Evolutionary conservation across 192 early-diverging fungal genomes (phyloP).

Genomic region (Mortierella antarctica): DNA sequence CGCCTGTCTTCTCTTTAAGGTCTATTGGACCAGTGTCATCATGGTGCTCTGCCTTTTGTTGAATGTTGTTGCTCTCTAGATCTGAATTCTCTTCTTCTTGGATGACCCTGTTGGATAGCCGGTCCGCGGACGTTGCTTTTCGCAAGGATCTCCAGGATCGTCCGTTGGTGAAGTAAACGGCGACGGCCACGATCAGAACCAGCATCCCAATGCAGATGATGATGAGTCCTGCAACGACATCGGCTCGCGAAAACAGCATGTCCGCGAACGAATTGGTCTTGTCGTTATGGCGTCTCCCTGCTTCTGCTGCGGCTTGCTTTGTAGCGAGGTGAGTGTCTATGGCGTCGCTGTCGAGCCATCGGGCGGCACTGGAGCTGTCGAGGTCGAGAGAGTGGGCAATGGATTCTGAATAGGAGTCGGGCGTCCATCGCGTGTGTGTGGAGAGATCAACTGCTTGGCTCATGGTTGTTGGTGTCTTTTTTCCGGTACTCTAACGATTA

Average conservation of each 20-base stretch:
- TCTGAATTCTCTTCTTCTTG: background rate
- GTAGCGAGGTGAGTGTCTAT: background rate
- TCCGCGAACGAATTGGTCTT: background rate
- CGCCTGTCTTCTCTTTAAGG: background rate
- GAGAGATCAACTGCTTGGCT: too few relatives aligned
- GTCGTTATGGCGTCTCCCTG: background rate
- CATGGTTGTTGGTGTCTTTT: too few relatives aligned
- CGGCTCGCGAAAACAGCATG: background rate
- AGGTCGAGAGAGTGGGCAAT: background rate
- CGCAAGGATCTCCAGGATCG: constrained; percentile 1
- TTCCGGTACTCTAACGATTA: too few relatives aligned
- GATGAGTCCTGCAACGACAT: constrained; percentile 22
- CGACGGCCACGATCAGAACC: constrained; percentile 13
- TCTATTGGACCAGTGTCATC: background rate
- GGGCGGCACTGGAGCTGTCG: background rate
- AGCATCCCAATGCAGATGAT: constrained; percentile 31
- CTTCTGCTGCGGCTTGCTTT: background rate
- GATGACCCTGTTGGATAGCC: background rate
- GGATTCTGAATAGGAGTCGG: background rate
- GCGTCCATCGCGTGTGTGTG: too few relatives aligned
- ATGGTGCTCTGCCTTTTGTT: background rate
- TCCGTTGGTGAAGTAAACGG: constrained; percentile 24
- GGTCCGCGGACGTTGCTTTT: background rate
- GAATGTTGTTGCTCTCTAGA: background rate
- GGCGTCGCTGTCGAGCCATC: background rate